Evolutionary conservation across 1,284 basidiomycete genomes (phyloP).

Genomic region (Malassezia obtusa): DNA sequence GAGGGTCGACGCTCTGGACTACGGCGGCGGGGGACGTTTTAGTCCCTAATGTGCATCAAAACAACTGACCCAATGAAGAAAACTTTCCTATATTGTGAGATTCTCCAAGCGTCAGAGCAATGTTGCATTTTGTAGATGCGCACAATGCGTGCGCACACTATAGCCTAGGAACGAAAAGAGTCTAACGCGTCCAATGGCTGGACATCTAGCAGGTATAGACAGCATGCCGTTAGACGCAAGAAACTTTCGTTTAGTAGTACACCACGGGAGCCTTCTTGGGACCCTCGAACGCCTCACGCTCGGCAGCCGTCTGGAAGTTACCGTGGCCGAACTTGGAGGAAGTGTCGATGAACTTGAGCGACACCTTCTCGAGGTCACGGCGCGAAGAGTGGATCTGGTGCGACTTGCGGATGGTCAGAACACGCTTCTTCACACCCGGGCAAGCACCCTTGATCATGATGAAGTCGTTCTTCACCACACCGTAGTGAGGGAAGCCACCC

Average conservation of each 20-base stretch:
- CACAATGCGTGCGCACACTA: constrained; percentile 4
- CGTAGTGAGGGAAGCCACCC: constrained; percentile 99
- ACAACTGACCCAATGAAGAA: no score
- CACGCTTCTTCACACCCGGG: constrained; percentile 94
- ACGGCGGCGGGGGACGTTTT: no score
- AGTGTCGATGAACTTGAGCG: constrained; percentile 98
- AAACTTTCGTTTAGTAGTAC: constrained; percentile 53
- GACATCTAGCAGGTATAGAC: constrained; percentile 58
- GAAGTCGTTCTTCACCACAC: constrained; percentile 97
- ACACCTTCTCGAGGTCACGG: constrained; percentile 73
- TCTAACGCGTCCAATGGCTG: constrained; percentile 11
- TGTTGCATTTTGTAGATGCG: constrained; percentile 14
- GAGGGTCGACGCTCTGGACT: no score
- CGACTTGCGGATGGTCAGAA: constrained; percentile 59
- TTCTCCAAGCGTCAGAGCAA: neutral
- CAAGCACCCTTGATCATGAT: constrained; percentile 68
- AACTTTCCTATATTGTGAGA: no score
- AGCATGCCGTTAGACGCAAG: constrained; percentile 16
- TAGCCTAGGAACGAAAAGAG: constrained; percentile 8
- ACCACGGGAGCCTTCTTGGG: constrained; percentile 48
- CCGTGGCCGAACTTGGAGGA: constrained; percentile 82
- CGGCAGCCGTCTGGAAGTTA: constrained; percentile 87
- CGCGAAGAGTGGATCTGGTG: constrained; percentile 47
- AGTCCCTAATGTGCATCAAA: no score
- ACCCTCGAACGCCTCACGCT: constrained; percentile 90